phyloP scores from a whole-genome alignment of 495 filamentous ascomycete species.

The Thozetella sp. region DNA sequence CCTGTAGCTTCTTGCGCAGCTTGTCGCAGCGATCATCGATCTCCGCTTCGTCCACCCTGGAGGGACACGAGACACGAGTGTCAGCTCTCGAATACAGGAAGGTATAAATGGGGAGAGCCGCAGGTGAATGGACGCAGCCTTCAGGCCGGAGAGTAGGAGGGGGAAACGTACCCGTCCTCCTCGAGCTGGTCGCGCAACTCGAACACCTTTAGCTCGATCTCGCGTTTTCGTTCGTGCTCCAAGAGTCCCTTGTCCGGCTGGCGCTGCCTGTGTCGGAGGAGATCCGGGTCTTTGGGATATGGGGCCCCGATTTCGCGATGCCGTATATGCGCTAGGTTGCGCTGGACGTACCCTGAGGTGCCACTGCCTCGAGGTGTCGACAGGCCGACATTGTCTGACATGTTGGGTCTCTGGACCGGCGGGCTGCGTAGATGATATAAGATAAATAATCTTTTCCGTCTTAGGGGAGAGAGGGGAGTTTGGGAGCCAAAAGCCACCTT shows the following conservation, averaged over 20 bases:
- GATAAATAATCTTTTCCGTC: no score
- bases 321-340: conserved; percentile 84
- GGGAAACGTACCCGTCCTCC: conserved; percentile 69
- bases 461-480: no score
- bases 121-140: not conserved
- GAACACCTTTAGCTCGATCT: conserved; percentile 89
- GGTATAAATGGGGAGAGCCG: not conserved
- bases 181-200: conserved; percentile 88
- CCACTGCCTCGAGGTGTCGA: conserved; percentile 92
- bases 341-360: conserved; percentile 96
- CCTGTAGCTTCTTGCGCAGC: conserved; percentile 64
- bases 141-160: not conserved
- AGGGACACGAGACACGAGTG: no score
- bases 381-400: conserved; percentile 98
- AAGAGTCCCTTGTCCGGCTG: conserved; percentile 90
- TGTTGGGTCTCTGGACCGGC: conserved; percentile 32
- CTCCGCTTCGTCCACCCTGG: conserved; percentile 75
- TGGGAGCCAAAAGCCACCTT: no score
- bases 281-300: conserved; percentile 67
- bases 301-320: conserved; percentile 68
- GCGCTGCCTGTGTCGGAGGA: conserved; percentile 69
- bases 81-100: no score
- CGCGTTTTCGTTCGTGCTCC: conserved; percentile 86
- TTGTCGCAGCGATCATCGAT: conserved; percentile 69
- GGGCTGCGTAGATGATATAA: not conserved